Evolutionary conservation across 495 filamentous ascomycete genomes (phyloP), one percentile per base, ranked within the genome.

Genomic region (Talaromyces stipitatus): DNA sequence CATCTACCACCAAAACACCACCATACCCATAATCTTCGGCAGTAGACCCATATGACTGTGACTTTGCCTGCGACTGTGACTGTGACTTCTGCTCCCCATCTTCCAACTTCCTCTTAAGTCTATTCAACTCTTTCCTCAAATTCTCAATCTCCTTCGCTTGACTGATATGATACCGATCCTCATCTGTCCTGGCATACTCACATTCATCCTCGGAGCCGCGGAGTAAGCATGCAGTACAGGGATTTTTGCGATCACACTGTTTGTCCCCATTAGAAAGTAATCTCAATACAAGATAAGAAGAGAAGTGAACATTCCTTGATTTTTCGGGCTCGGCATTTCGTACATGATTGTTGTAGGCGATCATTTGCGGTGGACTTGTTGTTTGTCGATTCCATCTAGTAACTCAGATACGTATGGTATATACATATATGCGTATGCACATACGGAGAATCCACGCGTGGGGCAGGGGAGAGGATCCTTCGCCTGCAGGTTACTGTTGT

Each of bases 111-210:
- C 56, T 22, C 12, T 58, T 58, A 18, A 58, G 32, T 12, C 26
- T 24, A 16, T 58, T 59, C 50, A 72, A 60, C 43, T 72, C 67
- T 12, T 63, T 61, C 18, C 69, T 64, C 24, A 72, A 32, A 8
- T 54, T 61, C 12, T 70, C 59, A 38, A 72, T 72, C 18, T 69
- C 62, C 41, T 70, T 66, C 3, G 69, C 64, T 41, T 69, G 66
- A 52, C 61, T 63, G 43, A 72, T 72, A n/a, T 69, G 66, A 24
- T 60, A 62, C 54, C 68, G 67, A 24, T 72, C 69, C 58, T 72
- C 69, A 41, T 66, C 47, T 2, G 64, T 69, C 8, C 67, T 64
- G 24, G 66, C 61, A 56, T 72, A 72, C 14, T 62, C 63, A 58
- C 69, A 72, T 59, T 72, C 69, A 6, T 66, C 57, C 54, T 67